Base-by-base conservation (phyloP, 2,329 filamentous ascomycete species). In the Epicoccum nigrum region DNA sequence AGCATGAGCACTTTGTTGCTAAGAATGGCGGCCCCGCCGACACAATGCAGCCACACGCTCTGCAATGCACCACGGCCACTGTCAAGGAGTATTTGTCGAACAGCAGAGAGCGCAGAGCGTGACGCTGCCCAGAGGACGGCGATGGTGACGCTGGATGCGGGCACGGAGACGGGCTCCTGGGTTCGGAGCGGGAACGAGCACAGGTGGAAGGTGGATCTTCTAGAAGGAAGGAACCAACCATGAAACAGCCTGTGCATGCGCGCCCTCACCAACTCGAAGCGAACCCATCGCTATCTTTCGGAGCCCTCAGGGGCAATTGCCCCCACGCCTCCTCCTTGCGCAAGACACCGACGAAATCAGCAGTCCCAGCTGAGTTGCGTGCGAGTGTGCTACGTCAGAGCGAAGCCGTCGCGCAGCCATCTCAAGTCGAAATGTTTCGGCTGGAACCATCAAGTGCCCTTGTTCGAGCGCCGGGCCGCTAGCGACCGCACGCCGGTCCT, bases 181-280 rank as follows among this genome's bases (percentile, higher is more conserved):
- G 35, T 51, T 51, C 47, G 45, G 44, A 33, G 35, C 46, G 46
- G 45, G 46, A 50, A 50, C 33, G 39, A 49, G 46, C 46, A 39
- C 47, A 31, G 20, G 30, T 45, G 31, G 42, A 41, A 39, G 31
- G 40, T 47, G 37, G 38, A 52, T 49, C 45, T 38, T 43, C 45
- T 39, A 51, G 47, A 51, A 51, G 35, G 47, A 51, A 51, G 42
- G 41, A 45, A 51, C 47, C 40, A 25, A 30, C 20, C 23, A 25
- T 51, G 47, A 51, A 52, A 52, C 49, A 47, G 30, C 16, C 42
- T 41, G 31, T 51, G 47, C 28, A n/a, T 15, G 19, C 30, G 32
- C 33, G 27, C 33, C 25, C 42, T 13, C 40, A 17, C 43, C 25
- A 46, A 38, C 38, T 27, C 32, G 20, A 44, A 44, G 43, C 49